Conservation (phyloP, 352 stramenopile genomes). For the Sclerospora graminicola region DNA sequence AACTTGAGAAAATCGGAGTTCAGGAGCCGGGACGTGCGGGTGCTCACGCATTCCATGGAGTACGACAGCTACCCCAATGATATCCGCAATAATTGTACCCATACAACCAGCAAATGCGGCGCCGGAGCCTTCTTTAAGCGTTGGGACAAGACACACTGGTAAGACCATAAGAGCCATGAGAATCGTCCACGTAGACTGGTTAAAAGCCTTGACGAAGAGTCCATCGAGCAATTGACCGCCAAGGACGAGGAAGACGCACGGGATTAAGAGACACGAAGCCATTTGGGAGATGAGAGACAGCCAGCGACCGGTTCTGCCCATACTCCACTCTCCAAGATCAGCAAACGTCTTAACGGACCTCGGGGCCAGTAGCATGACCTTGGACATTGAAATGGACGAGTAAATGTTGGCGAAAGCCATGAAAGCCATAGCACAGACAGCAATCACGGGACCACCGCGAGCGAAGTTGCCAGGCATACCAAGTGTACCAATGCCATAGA, state of each 20-base stretch:
- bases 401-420: conserved; percentile 45
- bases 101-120: conserved; percentile 28
- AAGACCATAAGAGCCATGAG: conserved; percentile 29
- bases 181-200: conserved; percentile 26
- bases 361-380: conserved; percentile 36
- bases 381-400: conserved; percentile 23
- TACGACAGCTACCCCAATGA: conserved; percentile 27
- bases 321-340: conserved; percentile 41
- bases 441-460: conserved; percentile 26
- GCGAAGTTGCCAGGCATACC: conserved; percentile 45
- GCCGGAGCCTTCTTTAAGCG: conserved; percentile 36
- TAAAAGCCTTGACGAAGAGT: conserved; percentile 33
- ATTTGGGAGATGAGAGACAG: conserved; percentile 28
- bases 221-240: conserved; percentile 27
- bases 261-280: conserved; percentile 27
- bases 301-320: conserved; percentile 31
- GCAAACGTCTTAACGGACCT: conserved; percentile 36
- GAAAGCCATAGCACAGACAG: conserved; percentile 29
- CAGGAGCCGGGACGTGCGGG: conserved; percentile 14
- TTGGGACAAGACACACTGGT: conserved; percentile 34
- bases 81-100: conserved; percentile 32
- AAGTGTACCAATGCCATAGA: conserved; percentile 47
- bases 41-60: conserved; percentile 31
- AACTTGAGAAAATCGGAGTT: conserved; percentile 39
- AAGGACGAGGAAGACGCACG: conserved; percentile 38